Percentiles rank a stretch among this genome's conserved stretches.
Evolutionary conservation across 2,329 filamentous ascomycete genomes (phyloP).

Genomic region (Alternaria atra): DNA sequence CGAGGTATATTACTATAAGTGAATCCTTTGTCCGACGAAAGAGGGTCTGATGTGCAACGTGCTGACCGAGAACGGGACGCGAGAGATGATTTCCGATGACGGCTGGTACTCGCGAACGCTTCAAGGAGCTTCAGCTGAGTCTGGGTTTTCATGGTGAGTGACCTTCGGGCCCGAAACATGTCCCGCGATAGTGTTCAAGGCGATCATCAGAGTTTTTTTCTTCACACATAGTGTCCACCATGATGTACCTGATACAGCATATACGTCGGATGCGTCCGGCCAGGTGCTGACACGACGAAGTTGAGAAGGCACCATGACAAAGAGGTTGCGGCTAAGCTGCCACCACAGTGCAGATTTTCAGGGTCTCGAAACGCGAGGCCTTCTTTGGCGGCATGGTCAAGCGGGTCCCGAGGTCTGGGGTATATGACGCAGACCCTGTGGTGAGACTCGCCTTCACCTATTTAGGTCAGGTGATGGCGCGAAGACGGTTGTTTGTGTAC

Average conservation of each 20-base stretch:
- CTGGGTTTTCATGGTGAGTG: constrained; percentile 16
- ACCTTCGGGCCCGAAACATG: constrained; percentile 6
- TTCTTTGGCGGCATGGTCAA: constrained; percentile 39
- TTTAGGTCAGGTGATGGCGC: constrained; percentile 47
- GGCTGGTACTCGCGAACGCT: constrained; percentile 7
- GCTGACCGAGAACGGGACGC: constrained; percentile 9
- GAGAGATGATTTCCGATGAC: background rate
- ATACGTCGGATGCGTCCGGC: constrained; percentile 26
- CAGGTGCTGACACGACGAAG: constrained; percentile 15
- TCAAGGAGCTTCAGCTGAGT: background rate
- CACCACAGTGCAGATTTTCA: constrained; percentile 35
- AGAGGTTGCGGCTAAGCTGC: constrained; percentile 27
- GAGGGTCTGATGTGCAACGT: constrained; percentile 15
- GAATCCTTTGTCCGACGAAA: constrained; percentile 9
- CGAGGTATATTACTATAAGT: constrained; percentile 17
- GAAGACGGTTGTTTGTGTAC: constrained; percentile 47
- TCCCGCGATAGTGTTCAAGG: constrained; percentile 5
- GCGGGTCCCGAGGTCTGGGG: constrained; percentile 30
- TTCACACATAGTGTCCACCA: constrained; percentile 5
- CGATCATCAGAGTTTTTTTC: constrained; percentile 10
- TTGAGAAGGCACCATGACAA: constrained; percentile 19
- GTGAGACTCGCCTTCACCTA: constrained; percentile 12
- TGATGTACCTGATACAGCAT: constrained; percentile 11
- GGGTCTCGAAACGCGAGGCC: constrained; percentile 43
- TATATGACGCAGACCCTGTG: constrained; percentile 20